phyloP scores from a whole-genome alignment of 2,329 filamentous ascomycete genomes.

The Penicillium sp. region DNA sequence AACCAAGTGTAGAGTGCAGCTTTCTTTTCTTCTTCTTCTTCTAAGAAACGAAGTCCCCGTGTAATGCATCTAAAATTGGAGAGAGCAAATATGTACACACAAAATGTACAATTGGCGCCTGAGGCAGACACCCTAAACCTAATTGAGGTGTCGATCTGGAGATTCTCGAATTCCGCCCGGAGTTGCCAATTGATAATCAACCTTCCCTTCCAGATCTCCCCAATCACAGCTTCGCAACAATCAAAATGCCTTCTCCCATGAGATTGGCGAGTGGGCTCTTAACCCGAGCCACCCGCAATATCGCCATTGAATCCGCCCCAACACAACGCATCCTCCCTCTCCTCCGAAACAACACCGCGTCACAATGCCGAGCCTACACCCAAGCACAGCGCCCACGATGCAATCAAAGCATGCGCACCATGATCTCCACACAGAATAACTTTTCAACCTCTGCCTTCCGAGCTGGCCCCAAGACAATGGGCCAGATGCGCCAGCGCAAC shows the following conservation, averaged over 20 bases:
- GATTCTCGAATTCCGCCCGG: slow-evolving; percentile 21
- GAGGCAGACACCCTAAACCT: slow-evolving; percentile 23
- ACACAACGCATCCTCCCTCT: slow-evolving; percentile 17
- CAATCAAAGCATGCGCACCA: slow-evolving; percentile 9
- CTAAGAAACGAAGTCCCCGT: too few relatives aligned
- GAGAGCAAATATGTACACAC: not conserved
- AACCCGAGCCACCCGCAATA: slow-evolving; percentile 15
- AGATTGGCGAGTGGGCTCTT: slow-evolving; percentile 21
- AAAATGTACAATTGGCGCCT: not conserved
- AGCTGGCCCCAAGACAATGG: slow-evolving; percentile 37
- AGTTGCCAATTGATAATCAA: slow-evolving; percentile 7
- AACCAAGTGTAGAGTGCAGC: not conserved
- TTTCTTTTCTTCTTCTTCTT: too few relatives aligned
- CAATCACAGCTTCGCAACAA: slow-evolving; percentile 4
- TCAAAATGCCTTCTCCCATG: slow-evolving; percentile 30
- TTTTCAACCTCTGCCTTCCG: slow-evolving; percentile 33
- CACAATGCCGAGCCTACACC: slow-evolving; percentile 24
- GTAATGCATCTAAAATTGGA: not conserved
- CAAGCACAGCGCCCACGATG: slow-evolving; percentile 23
- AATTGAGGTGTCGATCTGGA: slow-evolving; percentile 23
- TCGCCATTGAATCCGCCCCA: slow-evolving; percentile 13
- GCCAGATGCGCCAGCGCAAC: slow-evolving; percentile 40
- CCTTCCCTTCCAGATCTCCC: slow-evolving; percentile 3
- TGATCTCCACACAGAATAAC: slow-evolving; percentile 9
- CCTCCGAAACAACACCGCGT: slow-evolving; percentile 19